These are phyloP conservation scores for Blastobotrys attinorum DNA, from an alignment of 805 yeast genomes.

Conservation along the genomic window DNA sequence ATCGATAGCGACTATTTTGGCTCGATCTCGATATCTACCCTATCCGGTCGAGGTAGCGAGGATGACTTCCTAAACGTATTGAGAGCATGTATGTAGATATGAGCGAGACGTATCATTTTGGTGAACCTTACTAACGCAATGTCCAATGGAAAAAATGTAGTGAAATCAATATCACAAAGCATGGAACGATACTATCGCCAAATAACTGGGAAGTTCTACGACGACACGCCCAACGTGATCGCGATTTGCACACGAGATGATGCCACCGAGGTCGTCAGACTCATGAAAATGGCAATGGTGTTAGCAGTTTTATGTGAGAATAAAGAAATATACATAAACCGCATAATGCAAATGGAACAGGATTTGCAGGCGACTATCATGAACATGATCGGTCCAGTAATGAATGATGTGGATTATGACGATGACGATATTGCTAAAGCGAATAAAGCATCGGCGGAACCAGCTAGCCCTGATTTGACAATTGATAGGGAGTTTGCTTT, in stretches of 20 bases:
- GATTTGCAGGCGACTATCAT: constrained; percentile 9
- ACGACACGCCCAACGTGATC: constrained; percentile 6
- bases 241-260: constrained; percentile 5
- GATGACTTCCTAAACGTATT: too few species aligned
- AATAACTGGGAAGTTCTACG: neutral
- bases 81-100: too few species aligned
- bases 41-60: too few species aligned
- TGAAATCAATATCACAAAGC: neutral
- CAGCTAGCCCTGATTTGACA: neutral
- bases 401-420: too few species aligned
- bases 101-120: too few species aligned
- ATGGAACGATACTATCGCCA: neutral
- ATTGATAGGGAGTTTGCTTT: constrained; percentile 6
- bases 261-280: constrained; percentile 7
- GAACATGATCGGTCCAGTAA: constrained; percentile 8
- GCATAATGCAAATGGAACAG: constrained; percentile 7
- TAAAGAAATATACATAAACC: constrained; percentile 6
- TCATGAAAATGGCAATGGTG: constrained; percentile 6
- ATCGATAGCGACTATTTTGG: neutral
- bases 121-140: too few species aligned
- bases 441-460: neutral
- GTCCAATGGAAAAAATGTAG: too few species aligned
- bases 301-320: constrained; percentile 10
- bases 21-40: too few species aligned
- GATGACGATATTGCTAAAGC: neutral